Conservation (phyloP, 2,329 filamentous ascomycete species). For the Cladosporium sp. region DNA sequence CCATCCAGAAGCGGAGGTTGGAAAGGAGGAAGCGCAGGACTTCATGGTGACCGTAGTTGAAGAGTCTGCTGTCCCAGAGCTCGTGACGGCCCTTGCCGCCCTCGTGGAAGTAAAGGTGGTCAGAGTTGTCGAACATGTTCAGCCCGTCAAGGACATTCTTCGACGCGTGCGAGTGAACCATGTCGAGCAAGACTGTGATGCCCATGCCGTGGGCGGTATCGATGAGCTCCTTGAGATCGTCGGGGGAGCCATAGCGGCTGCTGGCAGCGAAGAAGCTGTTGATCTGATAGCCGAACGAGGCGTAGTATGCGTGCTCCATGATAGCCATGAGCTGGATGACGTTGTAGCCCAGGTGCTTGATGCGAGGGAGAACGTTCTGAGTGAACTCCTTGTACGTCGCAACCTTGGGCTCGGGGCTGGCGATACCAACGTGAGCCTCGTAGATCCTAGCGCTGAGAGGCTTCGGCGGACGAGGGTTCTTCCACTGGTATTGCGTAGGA, state of each 20-base stretch:
- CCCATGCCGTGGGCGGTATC: constrained; percentile 91
- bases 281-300: constrained; percentile 96
- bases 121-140: constrained; percentile 92
- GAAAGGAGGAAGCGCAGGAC: constrained; percentile 92
- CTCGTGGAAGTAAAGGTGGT: constrained; percentile 92
- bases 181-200: constrained; percentile 83
- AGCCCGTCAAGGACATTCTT: constrained; percentile 95
- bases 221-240: constrained; percentile 93
- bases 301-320: constrained; percentile 99
- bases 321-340: constrained; percentile 97
- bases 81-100: constrained; percentile 81
- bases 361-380: constrained; percentile 80
- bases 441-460: constrained; percentile 86
- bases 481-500: constrained; percentile 78
- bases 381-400: constrained; percentile 98
- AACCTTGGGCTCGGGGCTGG: constrained; percentile 79
- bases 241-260: constrained; percentile 86
- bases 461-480: constrained; percentile 74
- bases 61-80: constrained; percentile 90
- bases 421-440: constrained; percentile 98
- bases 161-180: constrained; percentile 95
- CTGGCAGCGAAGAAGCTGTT: constrained; percentile 98
- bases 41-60: constrained; percentile 95
- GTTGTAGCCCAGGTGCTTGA: constrained; percentile 88
- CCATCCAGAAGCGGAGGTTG: constrained; percentile 98